phyloP scores from a whole-genome alignment of 768 basidiomycete species.

The Suillus spraguei region DNA sequence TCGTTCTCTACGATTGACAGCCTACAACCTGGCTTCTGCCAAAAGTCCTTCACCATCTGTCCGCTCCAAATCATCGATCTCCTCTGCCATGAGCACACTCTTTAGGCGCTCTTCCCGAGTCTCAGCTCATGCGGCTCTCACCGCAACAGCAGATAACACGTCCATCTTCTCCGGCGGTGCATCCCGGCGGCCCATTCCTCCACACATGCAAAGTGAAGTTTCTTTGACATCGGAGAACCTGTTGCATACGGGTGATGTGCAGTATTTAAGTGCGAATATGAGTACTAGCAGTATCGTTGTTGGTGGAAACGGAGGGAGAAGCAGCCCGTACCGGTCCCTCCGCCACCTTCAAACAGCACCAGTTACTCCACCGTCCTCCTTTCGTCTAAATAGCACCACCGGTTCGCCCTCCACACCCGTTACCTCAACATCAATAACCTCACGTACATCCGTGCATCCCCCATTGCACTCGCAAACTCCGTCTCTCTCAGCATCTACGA shows the following conservation, averaged over 20 bases:
- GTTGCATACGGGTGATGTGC: constrained; percentile 38
- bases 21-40: constrained; percentile 29
- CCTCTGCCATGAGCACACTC: constrained; percentile 52
- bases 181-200: constrained; percentile 48
- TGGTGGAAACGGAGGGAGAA: constrained; percentile 16
- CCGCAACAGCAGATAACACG: constrained; percentile 30
- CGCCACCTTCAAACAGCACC: constrained; percentile 35
- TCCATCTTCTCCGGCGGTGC: constrained; percentile 40
- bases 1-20: not conserved
- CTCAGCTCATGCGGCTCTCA: constrained; percentile 40
- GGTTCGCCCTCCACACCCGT: constrained; percentile 37
- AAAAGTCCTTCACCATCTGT: constrained; percentile 50
- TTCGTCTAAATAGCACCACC: constrained; percentile 37
- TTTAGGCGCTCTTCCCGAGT: constrained; percentile 50
- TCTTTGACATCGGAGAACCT: constrained; percentile 37
- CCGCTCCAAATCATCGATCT: constrained; percentile 52
- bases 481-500: constrained; percentile 34
- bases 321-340: constrained; percentile 48
- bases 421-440: constrained; percentile 35
- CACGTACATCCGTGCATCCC: constrained; percentile 17
- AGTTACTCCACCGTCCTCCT: constrained; percentile 58
- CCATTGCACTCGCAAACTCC: constrained; percentile 41
- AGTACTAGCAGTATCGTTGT: constrained; percentile 5
- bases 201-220: constrained; percentile 35
- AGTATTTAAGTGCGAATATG: constrained; percentile 1